Conservation (phyloP, 352 stramenopile genomes). For the Phytophthora hybrid region DNA sequence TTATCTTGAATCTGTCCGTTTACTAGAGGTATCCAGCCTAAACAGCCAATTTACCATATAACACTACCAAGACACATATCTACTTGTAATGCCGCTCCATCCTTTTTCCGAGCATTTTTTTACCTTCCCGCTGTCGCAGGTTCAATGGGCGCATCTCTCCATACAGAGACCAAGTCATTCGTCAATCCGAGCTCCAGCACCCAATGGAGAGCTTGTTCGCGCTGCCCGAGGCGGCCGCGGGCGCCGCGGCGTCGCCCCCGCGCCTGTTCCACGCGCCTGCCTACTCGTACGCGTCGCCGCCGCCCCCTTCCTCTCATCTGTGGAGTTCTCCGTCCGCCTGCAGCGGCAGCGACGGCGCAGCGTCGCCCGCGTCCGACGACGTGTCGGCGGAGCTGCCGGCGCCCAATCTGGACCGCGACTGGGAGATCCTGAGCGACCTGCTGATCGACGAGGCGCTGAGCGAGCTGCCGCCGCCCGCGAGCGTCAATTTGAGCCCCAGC, state of each 20-base stretch:
- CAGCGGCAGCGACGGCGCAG: constrained; percentile 26
- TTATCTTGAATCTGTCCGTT: background rate
- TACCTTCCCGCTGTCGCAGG: background rate
- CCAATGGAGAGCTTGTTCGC: constrained; percentile 14
- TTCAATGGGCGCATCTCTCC: background rate
- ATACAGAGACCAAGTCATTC: constrained; percentile 1
- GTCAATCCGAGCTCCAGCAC: background rate
- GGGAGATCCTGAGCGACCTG: constrained; percentile 69
- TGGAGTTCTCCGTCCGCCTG: constrained; percentile 23
- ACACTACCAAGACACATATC: background rate
- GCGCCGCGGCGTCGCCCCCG: background rate
- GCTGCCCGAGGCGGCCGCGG: background rate
- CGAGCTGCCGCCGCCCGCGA: constrained; percentile 5
- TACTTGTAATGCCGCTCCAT: too few relatives aligned
- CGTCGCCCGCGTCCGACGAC: constrained; percentile 16
- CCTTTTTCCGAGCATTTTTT: background rate
- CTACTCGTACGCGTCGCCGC: constrained; percentile 9
- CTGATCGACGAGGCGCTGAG: constrained; percentile 58
- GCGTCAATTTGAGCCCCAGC: background rate
- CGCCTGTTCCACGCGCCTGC: background rate
- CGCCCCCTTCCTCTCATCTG: background rate
- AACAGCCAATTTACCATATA: background rate
- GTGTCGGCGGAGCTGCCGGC: background rate
- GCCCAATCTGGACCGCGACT: constrained; percentile 41
- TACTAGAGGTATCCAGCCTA: background rate